Base-by-base conservation (phyloP, 2,329 filamentous ascomycete genomes). In the Colletotrichum destructivum region DNA sequence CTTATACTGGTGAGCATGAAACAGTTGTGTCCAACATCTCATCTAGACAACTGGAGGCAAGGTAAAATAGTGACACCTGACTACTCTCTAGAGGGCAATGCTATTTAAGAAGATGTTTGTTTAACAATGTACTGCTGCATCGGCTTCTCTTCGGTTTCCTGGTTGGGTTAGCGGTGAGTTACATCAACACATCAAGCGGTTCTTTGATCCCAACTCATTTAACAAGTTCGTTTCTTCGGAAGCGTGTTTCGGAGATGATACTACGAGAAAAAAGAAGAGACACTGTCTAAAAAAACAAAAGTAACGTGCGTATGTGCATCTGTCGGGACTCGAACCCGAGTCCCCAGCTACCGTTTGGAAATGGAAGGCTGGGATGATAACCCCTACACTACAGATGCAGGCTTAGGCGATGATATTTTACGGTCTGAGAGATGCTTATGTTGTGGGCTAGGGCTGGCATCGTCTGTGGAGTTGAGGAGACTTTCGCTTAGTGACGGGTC, bases 311-410 rank as follows among this genome's bases (percentile, higher is more conserved):
- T 42, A 6, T 35, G 2, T 70, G 68, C 68, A 67, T 67, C 63
- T 56, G 55, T 49, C 62, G 68, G 51, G 42, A 70, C 44, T 70
- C 68, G 68, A 70, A 70, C 42, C 51, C 68, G 62, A 49, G 63
- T 70, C 68, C 68, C 68, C 56, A 67, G 68, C 68, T 70, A 18
- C 21, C 31, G 8, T 12, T 42, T 38, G 5, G 31, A 8, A 47
- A 21, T 70, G 68, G 68, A 70, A 70, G 68, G 68, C 68, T 67
- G 56, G 68, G 68, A 70, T 70, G 68, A 70, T 70, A 67, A 70
- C 68, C 68, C 44, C 68, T 70, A 70, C 68, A 68, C 64, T 71
- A 68, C 57, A 47, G 59, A 67, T 67, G 68, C 64, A 46, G 18
- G 15, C 31, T 35, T 13, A 0, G 18, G 7, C 16, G 35, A n/a